Conservation (phyloP, 441 rosid species). For the Populus trichocarpa region DNA sequence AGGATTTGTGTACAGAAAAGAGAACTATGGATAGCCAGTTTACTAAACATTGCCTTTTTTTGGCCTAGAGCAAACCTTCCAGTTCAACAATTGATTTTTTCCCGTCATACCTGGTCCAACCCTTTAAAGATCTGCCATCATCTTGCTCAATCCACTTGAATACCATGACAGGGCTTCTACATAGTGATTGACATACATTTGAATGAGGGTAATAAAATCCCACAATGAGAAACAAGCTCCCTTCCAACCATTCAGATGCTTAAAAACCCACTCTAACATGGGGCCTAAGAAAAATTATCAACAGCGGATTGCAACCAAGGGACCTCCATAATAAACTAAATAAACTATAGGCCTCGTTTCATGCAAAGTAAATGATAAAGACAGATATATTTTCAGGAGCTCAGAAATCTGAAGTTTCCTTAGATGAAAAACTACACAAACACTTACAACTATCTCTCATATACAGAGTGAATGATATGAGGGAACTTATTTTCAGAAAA, state of each 20-base stretch:
- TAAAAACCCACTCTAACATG: neutral
- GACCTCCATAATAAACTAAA: neutral
- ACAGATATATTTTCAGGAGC: neutral
- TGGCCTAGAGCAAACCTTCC: neutral
- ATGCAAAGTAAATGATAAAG: neutral
- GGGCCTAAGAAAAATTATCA: neutral
- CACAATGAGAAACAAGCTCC: neutral
- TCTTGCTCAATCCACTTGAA: neutral
- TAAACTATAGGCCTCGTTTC: neutral
- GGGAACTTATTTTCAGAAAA: constrained; percentile 2
- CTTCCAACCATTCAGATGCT: neutral
- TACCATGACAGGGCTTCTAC: neutral
- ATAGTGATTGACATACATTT: neutral
- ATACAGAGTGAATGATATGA: neutral
- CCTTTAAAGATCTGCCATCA: neutral
- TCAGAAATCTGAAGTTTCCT: neutral
- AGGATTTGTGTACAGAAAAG: neutral
- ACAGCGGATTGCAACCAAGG: neutral
- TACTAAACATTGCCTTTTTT: neutral
- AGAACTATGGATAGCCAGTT: neutral
- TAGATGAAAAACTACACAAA: neutral
- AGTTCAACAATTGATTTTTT: neutral
- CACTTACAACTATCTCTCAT: neutral
- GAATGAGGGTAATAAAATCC: neutral
- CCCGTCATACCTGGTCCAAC: neutral